Percentiles rank a stretch among this genome's conserved stretches.
Conservation (phyloP, 805 yeast genomes). For the Clavispora carvajalis region DNA sequence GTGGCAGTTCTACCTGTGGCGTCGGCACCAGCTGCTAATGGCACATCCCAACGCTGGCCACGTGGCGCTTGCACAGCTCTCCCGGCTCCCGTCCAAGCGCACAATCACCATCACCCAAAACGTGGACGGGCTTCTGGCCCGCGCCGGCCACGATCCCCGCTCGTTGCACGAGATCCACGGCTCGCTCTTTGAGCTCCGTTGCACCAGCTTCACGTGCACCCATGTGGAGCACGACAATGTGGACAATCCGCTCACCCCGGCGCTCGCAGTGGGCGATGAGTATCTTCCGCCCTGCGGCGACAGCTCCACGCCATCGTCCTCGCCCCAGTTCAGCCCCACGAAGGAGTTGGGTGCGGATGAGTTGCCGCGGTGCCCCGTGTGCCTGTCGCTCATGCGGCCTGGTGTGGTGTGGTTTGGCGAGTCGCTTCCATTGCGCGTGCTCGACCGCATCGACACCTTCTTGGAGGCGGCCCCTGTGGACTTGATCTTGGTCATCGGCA, state of each 20-base stretch:
- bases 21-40: slow-evolving; percentile 58
- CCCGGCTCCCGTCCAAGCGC: slow-evolving; percentile 25
- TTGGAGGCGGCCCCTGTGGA: slow-evolving; percentile 55
- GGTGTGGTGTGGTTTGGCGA: slow-evolving; percentile 98
- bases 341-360: slow-evolving; percentile 44
- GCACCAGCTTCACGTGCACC: slow-evolving; percentile 73
- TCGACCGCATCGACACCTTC: slow-evolving; percentile 69
- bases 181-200: slow-evolving; percentile 61
- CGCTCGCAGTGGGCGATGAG: slow-evolving; percentile 29
- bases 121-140: slow-evolving; percentile 66
- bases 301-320: slow-evolving; percentile 5
- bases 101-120: slow-evolving; percentile 76
- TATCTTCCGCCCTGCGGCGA: background rate
- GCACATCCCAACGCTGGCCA: slow-evolving; percentile 78
- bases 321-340: slow-evolving; percentile 46
- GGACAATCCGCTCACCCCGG: slow-evolving; percentile 55
- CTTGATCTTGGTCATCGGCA: slow-evolving; percentile 76
- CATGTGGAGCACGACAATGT: slow-evolving; percentile 49
- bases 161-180: slow-evolving; percentile 76
- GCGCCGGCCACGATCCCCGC: slow-evolving; percentile 56
- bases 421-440: slow-evolving; percentile 57
- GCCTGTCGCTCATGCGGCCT: slow-evolving; percentile 66
- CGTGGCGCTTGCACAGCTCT: slow-evolving; percentile 57
- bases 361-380: slow-evolving; percentile 74
- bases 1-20: slow-evolving; percentile 80